These are phyloP conservation scores for Lachnellula subtilissima DNA, from an alignment of 2,329 filamentous ascomycete species.

Conservation along the genomic window DNA sequence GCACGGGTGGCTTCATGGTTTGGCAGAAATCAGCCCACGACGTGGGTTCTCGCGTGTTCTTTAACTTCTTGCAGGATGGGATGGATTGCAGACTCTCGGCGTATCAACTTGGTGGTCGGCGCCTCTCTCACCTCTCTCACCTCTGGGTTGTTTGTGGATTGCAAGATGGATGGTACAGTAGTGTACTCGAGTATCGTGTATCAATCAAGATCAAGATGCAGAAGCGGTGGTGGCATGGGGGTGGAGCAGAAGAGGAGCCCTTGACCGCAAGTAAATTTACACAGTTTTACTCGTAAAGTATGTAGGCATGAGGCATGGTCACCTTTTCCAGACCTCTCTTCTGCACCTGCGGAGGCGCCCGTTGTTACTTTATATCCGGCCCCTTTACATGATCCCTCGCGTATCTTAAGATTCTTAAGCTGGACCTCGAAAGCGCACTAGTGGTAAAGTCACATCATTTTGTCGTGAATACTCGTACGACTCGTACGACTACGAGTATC, in stretches of 20 bases:
- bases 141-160: no score
- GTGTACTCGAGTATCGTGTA: no score
- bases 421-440: conserved; percentile 5
- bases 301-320: not conserved
- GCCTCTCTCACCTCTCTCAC: no score
- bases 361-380: conserved; percentile 6
- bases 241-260: not conserved
- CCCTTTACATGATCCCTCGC: not conserved
- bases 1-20: not conserved
- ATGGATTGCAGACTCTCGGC: no score
- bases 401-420: not conserved
- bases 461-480: not conserved
- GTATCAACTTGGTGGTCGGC: no score
- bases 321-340: not conserved
- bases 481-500: conserved; percentile 24
- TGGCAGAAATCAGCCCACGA: conserved; percentile 20
- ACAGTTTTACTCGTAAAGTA: no score
- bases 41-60: conserved; percentile 14
- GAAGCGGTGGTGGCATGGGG: no score
- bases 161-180: no score
- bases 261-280: not conserved
- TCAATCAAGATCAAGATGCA: no score
- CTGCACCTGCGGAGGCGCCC: conserved; percentile 10
- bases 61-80: not conserved
- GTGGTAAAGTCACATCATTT: conserved; percentile 19